phyloP scores from a whole-genome alignment of 2,329 filamentous ascomycete species.

The Raffaelea deltoideospora region DNA sequence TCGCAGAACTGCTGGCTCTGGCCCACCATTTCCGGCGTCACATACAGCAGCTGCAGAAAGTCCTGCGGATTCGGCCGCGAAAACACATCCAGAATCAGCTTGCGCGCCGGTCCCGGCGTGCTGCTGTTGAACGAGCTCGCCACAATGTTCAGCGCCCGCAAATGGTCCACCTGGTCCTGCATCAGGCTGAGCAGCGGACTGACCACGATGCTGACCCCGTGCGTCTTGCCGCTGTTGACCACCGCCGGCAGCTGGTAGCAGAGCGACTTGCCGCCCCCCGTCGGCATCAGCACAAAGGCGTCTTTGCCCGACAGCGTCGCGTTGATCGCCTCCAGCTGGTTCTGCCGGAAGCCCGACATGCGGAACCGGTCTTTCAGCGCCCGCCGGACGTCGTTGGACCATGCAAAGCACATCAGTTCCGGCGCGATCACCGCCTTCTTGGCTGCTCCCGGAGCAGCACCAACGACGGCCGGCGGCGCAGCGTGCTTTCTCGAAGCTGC shows the following conservation, averaged over 20 bases:
- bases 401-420: constrained; percentile 50
- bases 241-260: constrained; percentile 93
- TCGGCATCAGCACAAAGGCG: constrained; percentile 94
- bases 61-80: constrained; percentile 52
- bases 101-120: constrained; percentile 45
- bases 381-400: constrained; percentile 73
- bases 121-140: constrained; percentile 75
- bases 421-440: constrained; percentile 24
- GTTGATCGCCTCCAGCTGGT: constrained; percentile 93
- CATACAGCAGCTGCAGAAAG: constrained; percentile 74
- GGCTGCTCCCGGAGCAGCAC: too few species aligned
- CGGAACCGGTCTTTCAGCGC: constrained; percentile 74
- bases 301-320: constrained; percentile 77
- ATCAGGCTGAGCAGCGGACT: constrained; percentile 90
- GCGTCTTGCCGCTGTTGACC: constrained; percentile 63
- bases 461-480: constrained; percentile 1
- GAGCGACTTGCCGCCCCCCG: constrained; percentile 88
- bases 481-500: constrained; percentile 17
- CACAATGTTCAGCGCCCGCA: constrained; percentile 58
- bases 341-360: constrained; percentile 73
- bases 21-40: constrained; percentile 92
- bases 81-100: constrained; percentile 50
- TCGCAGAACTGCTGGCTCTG: constrained; percentile 58
- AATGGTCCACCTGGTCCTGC: constrained; percentile 87
- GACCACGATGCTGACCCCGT: constrained; percentile 84